Base-by-base conservation (phyloP, 2,329 filamentous ascomycete genomes). In the Xylaria sp. region DNA sequence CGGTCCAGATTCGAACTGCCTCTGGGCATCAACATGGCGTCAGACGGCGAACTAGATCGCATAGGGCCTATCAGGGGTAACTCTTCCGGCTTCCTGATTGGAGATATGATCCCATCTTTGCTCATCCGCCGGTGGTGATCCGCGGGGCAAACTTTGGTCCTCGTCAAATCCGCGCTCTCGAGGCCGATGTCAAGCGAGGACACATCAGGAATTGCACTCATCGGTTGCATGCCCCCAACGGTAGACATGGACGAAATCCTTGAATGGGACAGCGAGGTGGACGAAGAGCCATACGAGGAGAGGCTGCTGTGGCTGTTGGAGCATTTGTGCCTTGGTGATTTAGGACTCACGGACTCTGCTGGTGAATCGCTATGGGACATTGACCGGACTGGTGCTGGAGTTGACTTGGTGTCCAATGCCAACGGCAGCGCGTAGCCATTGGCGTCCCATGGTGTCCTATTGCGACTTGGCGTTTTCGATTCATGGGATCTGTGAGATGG, bases 171-270 rank as follows among this genome's bases (percentile, higher is more conserved):
- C 8, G 40, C 21, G 26, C 39, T 49, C 13, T 61, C 56, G 17
- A 51, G 47, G 24, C 58, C 52, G 19, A 70, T 66, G 46, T 78
- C 75, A 17, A 73, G 61, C 3, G 68, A 63, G 4, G 72, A 70
- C 38, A 74, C 67, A 41, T 79, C 75, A 19, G 70, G 66, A 18
- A 71, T 57, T 8, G 69, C 62, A 13, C 65, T 66, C 39, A 73
- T 63, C 11, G 69, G 65, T 51, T 74, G 71, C 7, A 71, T 66
- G 8, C 76, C 75, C 46, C 76, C 76, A 19, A 79, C 71, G 0
- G 79, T 83, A 1, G 81, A 83, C 40, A 78, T 71, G 0, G 81
- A 84, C 1, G 81, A 83, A 45, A 81, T 73, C 37, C 80, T 73
- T 2, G 81, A 84, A 62, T 83, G 79, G 0, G 73, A 71, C 13